phyloP scores from a whole-genome alignment of 2,329 filamentous ascomycete genomes.

The Beauveria sp. region DNA sequence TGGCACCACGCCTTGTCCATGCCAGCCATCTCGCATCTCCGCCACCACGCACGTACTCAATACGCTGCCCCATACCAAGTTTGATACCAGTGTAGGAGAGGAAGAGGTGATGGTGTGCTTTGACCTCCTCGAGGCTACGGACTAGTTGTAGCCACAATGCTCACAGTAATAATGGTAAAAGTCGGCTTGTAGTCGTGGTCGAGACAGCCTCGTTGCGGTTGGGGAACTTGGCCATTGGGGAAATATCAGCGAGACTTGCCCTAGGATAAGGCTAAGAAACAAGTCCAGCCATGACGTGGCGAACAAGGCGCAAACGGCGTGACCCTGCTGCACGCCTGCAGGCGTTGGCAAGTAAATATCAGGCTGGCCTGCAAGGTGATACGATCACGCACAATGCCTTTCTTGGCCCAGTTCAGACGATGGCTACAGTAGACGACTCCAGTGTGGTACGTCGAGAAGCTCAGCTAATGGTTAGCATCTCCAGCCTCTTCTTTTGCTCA shows the following conservation, averaged over 20 bases:
- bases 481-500: too few species aligned
- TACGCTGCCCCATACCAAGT: background rate
- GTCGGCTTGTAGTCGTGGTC: background rate
- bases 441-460: too few species aligned
- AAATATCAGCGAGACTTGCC: background rate
- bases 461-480: too few species aligned
- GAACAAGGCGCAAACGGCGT: background rate
- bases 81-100: background rate
- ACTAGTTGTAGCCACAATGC: background rate
- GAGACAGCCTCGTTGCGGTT: background rate
- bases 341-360: background rate
- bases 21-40: background rate
- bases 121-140: background rate
- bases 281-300: background rate
- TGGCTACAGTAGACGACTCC: background rate
- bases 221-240: background rate
- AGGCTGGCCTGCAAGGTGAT: background rate
- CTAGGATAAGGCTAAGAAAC: conserved; percentile 1
- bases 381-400: too few species aligned
- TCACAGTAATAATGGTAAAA: background rate
- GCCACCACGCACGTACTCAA: background rate
- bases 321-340: too few species aligned
- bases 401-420: background rate
- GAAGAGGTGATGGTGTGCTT: conserved; percentile 1
- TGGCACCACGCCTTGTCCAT: background rate